A percentile compares a stretch with the other conserved stretches of the same genome.
Conservation (phyloP, 176 grass and related monocot genomes). For the Hordeum marinum region DNA sequence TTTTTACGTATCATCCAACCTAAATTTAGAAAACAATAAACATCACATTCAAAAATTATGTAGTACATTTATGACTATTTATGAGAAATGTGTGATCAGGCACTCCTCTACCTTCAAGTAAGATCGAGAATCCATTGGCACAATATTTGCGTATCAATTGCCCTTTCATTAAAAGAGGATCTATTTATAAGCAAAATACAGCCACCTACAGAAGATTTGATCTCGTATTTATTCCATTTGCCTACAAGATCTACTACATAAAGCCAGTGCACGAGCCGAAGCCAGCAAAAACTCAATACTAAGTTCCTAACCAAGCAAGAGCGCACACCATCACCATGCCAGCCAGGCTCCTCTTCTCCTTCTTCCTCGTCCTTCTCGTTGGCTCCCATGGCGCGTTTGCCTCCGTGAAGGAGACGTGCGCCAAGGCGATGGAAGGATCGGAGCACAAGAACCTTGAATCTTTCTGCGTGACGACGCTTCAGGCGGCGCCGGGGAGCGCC, state of each 20-base stretch:
- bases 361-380: background rate
- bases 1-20: too few relatives aligned
- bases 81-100: too few relatives aligned
- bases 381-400: background rate
- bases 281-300: background rate
- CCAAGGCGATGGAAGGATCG: slow-evolving; percentile 14
- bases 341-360: background rate
- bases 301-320: background rate
- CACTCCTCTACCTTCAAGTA: too few relatives aligned
- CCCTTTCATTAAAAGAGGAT: background rate
- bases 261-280: background rate
- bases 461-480: slow-evolving; percentile 40
- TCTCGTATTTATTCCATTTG: background rate
- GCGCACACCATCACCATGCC: slow-evolving; percentile 9
- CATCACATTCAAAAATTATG: background rate
- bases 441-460: background rate
- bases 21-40: background rate
- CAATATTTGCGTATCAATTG: background rate
- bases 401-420: slow-evolving; percentile 25
- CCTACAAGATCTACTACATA: background rate
- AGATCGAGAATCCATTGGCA: too few relatives aligned
- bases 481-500: slow-evolving; percentile 25
- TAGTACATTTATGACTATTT: background rate
- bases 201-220: background rate
- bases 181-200: background rate